Percentiles rank a stretch among this genome's conserved stretches.
Evolutionary conservation across 2,329 filamentous ascomycete species (phyloP).

Genomic region (Penicillium sp.): DNA sequence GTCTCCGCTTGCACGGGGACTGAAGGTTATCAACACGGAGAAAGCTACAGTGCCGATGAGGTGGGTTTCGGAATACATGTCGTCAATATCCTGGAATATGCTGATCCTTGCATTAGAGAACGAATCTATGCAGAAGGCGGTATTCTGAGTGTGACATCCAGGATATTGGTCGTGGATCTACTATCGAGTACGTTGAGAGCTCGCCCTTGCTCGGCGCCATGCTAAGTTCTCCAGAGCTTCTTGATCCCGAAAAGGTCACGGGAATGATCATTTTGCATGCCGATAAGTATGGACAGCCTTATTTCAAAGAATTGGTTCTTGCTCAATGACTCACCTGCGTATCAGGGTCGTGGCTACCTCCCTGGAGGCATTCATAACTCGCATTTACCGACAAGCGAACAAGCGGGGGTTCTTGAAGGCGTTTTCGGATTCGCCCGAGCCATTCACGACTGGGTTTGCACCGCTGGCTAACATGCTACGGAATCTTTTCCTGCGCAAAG

Average conservation of each 20-base stretch:
- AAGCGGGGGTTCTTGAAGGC: constrained; percentile 93
- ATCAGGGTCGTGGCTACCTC: constrained; percentile 78
- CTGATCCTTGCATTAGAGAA: constrained; percentile 61
- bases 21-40: constrained; percentile 94
- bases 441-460: constrained; percentile 85
- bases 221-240: constrained; percentile 54
- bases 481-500: constrained; percentile 87
- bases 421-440: constrained; percentile 91
- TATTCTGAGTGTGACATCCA: constrained; percentile 93
- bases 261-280: constrained; percentile 88
- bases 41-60: constrained; percentile 80
- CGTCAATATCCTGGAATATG: constrained; percentile 3
- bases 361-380: constrained; percentile 90
- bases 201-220: neutral
- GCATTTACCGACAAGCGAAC: constrained; percentile 93
- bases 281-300: constrained; percentile 59
- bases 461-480: constrained; percentile 89
- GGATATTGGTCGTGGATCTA: constrained; percentile 92
- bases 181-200: constrained; percentile 64
- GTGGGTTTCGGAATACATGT: constrained; percentile 36
- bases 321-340: constrained; percentile 20
- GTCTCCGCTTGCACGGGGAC: constrained; percentile 78
- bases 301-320: neutral
- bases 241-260: constrained; percentile 84
- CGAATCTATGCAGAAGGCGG: constrained; percentile 90